These are phyloP conservation scores for Hsuehochloa calcarea DNA, from an alignment of 176 grass and related monocot genomes.

Conservation along the genomic window DNA sequence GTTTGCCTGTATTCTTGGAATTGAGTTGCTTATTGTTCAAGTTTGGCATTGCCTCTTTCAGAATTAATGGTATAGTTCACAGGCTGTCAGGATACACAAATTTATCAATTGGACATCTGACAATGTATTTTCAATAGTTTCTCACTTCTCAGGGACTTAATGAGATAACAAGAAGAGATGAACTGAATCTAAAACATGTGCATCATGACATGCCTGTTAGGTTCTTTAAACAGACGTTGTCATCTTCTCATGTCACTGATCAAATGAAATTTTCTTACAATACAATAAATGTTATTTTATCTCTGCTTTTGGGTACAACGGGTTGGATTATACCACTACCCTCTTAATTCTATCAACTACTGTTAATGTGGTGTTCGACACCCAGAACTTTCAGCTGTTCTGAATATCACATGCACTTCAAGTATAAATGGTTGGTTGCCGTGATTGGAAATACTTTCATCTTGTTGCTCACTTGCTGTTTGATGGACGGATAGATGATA, in stretches of 20 bases:
- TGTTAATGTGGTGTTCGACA: not conserved
- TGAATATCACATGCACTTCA: not conserved
- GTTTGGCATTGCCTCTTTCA: not conserved
- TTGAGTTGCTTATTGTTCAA: not conserved
- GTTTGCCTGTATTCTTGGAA: not conserved
- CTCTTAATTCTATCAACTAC: not conserved
- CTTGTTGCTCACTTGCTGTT: not conserved
- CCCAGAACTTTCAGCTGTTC: not conserved
- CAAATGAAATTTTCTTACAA: not conserved
- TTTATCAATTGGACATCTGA: not conserved
- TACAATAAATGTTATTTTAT: not conserved
- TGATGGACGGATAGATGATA: not conserved
- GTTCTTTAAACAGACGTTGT: not conserved
- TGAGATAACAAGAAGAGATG: not conserved
- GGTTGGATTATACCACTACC: not conserved
- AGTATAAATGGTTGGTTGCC: not conserved
- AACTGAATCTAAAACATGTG: not conserved
- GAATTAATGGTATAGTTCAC: not conserved
- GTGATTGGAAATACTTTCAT: not conserved
- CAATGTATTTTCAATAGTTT: not conserved
- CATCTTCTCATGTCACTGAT: not conserved
- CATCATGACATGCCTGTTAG: not conserved
- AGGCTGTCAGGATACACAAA: not conserved
- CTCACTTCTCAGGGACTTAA: not conserved
- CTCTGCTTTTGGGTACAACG: not conserved